A percentile compares a stretch with the other conserved stretches of the same genome.
Evolutionary conservation across 148 eudicot species (phyloP).

Genomic region (Silene uniflora): DNA sequence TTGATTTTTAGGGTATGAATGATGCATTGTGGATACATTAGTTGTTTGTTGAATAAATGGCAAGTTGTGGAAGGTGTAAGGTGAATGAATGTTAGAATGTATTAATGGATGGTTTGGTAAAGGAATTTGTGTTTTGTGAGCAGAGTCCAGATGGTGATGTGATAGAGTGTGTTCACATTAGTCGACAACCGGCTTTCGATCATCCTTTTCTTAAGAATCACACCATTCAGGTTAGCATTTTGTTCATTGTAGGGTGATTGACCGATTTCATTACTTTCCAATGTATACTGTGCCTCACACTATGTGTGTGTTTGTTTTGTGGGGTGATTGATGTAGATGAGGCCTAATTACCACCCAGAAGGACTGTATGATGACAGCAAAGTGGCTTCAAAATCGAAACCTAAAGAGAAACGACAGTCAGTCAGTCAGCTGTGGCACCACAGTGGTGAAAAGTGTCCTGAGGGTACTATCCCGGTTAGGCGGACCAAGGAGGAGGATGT

Average conservation of each 20-base stretch:
- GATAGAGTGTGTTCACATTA: slow-evolving; percentile 79
- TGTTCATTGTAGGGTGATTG: background rate
- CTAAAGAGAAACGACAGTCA: slow-evolving; percentile 29
- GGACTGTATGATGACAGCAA: slow-evolving; percentile 65
- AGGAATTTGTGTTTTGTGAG: slow-evolving; percentile 10
- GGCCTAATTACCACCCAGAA: slow-evolving; percentile 86
- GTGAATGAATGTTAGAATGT: no score
- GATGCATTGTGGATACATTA: no score
- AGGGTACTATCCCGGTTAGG: slow-evolving; percentile 76
- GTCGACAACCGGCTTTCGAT: slow-evolving; percentile 87
- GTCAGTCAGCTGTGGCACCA: slow-evolving; percentile 77
- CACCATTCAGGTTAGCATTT: slow-evolving; percentile 65
- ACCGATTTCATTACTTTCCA: no score
- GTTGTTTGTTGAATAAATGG: no score
- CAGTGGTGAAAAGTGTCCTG: slow-evolving; percentile 59
- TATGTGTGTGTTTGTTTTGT: background rate
- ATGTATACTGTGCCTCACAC: no score
- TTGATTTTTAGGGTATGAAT: no score
- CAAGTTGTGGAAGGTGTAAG: no score
- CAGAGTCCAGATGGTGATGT: slow-evolving; percentile 97
- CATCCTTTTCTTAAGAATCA: slow-evolving; percentile 92
- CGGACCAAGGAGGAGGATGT: slow-evolving; percentile 82
- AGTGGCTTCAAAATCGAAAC: slow-evolving; percentile 22
- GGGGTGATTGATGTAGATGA: slow-evolving; percentile 38
- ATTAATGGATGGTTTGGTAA: background rate